Conservation (phyloP, 2,329 filamentous ascomycete species). For the Neofusicoccum ribis region DNA sequence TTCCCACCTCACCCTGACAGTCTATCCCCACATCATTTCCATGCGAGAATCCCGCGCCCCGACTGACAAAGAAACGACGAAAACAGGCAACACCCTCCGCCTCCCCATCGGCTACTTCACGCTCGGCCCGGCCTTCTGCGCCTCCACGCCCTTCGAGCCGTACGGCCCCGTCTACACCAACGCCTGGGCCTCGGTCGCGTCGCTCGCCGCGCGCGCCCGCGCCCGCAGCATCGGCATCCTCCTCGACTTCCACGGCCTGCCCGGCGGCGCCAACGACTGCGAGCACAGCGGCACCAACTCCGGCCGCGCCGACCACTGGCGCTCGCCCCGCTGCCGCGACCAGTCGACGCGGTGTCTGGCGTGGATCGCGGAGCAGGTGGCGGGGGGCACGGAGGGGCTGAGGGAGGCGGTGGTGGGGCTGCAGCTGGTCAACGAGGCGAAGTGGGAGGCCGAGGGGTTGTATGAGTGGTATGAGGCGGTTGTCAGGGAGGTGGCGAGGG, state of each 20-base stretch:
- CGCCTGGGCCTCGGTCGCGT: conserved; percentile 55
- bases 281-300: conserved; percentile 58
- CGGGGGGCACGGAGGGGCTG: neutral
- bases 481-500: conserved; percentile 46
- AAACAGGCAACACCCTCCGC: conserved; percentile 53
- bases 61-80: too few species aligned
- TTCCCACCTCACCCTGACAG: neutral
- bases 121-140: conserved; percentile 53
- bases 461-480: conserved; percentile 59
- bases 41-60: neutral
- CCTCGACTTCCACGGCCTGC: conserved; percentile 60
- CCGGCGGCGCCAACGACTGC: conserved; percentile 58
- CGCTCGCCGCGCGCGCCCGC: conserved; percentile 48
- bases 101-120: conserved; percentile 62
- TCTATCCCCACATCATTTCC: too few species aligned
- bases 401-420: conserved; percentile 51
- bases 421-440: conserved; percentile 60
- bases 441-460: conserved; percentile 52
- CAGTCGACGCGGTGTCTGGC: conserved; percentile 50
- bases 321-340: conserved; percentile 43
- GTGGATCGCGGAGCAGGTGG: conserved; percentile 53
- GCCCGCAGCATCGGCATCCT: conserved; percentile 55
- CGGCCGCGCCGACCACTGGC: conserved; percentile 55
- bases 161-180: conserved; percentile 52
- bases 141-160: conserved; percentile 54